Conservation (phyloP, 495 filamentous ascomycete genomes). For the Articulospora tetracladia region DNA sequence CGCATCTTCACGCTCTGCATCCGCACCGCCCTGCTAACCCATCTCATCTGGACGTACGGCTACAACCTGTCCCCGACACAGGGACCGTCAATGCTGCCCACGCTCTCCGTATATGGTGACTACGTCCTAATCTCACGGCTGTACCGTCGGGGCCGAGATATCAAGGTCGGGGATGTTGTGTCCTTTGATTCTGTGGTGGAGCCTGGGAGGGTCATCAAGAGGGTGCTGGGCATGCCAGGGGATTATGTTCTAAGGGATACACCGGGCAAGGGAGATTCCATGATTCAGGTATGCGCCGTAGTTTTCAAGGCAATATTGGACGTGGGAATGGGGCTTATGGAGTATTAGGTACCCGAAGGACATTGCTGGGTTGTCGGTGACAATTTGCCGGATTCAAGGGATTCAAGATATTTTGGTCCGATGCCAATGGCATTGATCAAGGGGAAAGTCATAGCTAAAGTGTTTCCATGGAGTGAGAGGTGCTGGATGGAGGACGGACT, state of each 20-base stretch:
- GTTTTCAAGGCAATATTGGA: neutral
- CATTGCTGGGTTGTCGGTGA: slow-evolving; percentile 89
- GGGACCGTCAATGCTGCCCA: slow-evolving; percentile 81
- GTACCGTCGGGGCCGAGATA: slow-evolving; percentile 61
- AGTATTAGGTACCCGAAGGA: slow-evolving; percentile 72
- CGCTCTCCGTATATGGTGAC: slow-evolving; percentile 61
- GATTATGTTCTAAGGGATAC: slow-evolving; percentile 81
- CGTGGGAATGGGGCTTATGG: neutral
- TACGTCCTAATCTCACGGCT: slow-evolving; percentile 61
- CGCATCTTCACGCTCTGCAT: slow-evolving; percentile 25
- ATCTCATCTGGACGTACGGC: slow-evolving; percentile 56
- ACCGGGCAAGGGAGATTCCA: slow-evolving; percentile 47
- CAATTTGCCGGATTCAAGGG: slow-evolving; percentile 75
- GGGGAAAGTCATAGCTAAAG: slow-evolving; percentile 76
- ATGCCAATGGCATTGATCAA: slow-evolving; percentile 78
- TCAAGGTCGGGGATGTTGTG: slow-evolving; percentile 80
- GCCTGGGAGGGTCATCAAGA: slow-evolving; percentile 63
- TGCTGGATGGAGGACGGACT: slow-evolving; percentile 50
- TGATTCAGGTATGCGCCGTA: slow-evolving; percentile 64
- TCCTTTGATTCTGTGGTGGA: slow-evolving; percentile 70
- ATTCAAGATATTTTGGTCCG: slow-evolving; percentile 83
- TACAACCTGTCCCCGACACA: slow-evolving; percentile 45
- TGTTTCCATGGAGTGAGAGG: slow-evolving; percentile 48
- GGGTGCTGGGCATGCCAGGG: slow-evolving; percentile 81
- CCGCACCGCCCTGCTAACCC: slow-evolving; percentile 45